A percentile compares a stretch with the other conserved stretches of the same genome.
Evolutionary conservation across 179 eudicot genomes (phyloP).

Genomic region (Beta lomatogona): DNA sequence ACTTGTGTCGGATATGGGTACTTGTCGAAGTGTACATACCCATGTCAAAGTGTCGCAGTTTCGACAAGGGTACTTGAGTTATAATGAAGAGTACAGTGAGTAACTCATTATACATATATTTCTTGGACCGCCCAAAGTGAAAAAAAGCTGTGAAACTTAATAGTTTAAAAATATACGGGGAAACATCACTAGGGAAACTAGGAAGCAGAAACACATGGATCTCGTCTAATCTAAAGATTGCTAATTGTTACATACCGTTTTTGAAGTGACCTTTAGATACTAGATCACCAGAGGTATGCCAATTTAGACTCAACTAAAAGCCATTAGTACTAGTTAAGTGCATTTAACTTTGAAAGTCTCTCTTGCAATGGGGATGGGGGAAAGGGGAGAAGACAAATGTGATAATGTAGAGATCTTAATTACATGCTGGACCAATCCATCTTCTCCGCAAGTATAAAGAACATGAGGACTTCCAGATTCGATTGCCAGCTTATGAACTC

Average conservation of each 20-base stretch:
- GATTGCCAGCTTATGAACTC: constrained; percentile 85
- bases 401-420: constrained; percentile 21
- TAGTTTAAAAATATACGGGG: neutral
- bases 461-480: constrained; percentile 94
- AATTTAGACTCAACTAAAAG: neutral
- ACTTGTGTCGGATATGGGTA: no score
- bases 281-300: neutral
- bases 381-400: neutral
- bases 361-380: neutral
- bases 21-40: no score
- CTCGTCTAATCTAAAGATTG: neutral
- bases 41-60: no score
- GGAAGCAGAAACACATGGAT: neutral
- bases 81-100: no score
- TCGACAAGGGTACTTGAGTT: no score
- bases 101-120: neutral
- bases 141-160: neutral
- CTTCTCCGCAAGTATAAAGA: constrained; percentile 90
- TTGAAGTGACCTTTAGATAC: neutral
- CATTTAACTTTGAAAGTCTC: neutral
- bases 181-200: neutral
- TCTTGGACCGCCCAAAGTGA: neutral
- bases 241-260: neutral
- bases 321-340: neutral
- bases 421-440: constrained; percentile 90